A percentile compares a stretch with the other conserved stretches of the same genome.
These are phyloP conservation scores for Candida gorgasii DNA, from an alignment of 805 yeast genomes.

Conservation along the genomic window DNA sequence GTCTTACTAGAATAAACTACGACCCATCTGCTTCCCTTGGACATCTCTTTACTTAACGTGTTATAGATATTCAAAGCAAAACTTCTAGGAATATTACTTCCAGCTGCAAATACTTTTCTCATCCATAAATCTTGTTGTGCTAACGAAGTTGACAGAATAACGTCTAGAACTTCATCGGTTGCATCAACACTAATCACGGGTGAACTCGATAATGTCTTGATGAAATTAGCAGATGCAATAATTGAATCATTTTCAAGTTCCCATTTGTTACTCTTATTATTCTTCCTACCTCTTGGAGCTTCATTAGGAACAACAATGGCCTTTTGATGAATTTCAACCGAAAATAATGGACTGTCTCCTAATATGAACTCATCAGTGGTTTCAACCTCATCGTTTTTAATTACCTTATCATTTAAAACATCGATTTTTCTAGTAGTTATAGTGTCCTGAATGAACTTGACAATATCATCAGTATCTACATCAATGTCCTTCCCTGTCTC, in stretches of 20 bases:
- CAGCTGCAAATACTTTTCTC: slow-evolving; percentile 76
- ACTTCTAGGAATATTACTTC: slow-evolving; percentile 77
- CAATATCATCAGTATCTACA: slow-evolving; percentile 67
- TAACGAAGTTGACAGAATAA: slow-evolving; percentile 76
- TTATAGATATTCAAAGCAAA: slow-evolving; percentile 74
- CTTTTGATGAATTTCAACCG: slow-evolving; percentile 48
- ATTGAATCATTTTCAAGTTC: slow-evolving; percentile 72
- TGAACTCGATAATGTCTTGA: slow-evolving; percentile 58
- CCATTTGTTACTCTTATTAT: slow-evolving; percentile 76
- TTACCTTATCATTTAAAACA: slow-evolving; percentile 10
- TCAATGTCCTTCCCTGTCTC: slow-evolving; percentile 66
- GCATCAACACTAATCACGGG: slow-evolving; percentile 81
- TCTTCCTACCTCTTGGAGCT: slow-evolving; percentile 77
- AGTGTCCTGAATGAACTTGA: slow-evolving; percentile 24
- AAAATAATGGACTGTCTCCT: slow-evolving; percentile 30
- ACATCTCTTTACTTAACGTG: slow-evolving; percentile 70
- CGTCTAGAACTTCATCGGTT: slow-evolving; percentile 80
- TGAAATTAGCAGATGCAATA: slow-evolving; percentile 54
- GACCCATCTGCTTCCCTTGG: slow-evolving; percentile 73
- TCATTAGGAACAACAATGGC: slow-evolving; percentile 73
- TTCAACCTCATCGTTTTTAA: slow-evolving; percentile 10
- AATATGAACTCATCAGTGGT: slow-evolving; percentile 15
- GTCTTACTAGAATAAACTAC: slow-evolving; percentile 77
- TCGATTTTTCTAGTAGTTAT: slow-evolving; percentile 6
- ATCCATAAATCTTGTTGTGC: slow-evolving; percentile 79